phyloP scores from a whole-genome alignment of 805 yeast genomes.

The Dipodascus geniculatus region DNA sequence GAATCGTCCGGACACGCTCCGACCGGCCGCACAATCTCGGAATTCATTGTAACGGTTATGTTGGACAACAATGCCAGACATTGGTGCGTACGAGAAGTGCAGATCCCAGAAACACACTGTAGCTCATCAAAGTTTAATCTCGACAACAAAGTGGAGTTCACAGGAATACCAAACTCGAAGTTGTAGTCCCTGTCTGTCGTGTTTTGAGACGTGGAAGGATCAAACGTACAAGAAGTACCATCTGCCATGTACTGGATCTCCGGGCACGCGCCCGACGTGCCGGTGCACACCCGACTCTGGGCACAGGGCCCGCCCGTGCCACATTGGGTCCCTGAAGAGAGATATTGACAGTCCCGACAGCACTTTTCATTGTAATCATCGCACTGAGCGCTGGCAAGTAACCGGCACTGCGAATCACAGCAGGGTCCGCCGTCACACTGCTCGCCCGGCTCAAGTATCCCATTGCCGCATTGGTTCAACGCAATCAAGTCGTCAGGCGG shows the following conservation, averaged over 20 bases:
- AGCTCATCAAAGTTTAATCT: constrained; percentile 7
- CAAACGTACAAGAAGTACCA: constrained; percentile 19
- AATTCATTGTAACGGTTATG: constrained; percentile 13
- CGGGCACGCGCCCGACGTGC: constrained; percentile 25
- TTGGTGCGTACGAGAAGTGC: constrained; percentile 27
- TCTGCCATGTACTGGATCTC: constrained; percentile 15
- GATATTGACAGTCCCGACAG: constrained; percentile 23
- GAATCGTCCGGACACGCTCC: constrained; percentile 21
- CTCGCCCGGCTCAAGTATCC: constrained; percentile 30
- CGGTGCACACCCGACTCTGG: constrained; percentile 24
- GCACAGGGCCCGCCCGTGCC: constrained; percentile 25
- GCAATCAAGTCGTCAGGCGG: constrained; percentile 20
- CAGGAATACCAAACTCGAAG: not conserved
- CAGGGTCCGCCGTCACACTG: constrained; percentile 29
- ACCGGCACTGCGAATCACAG: constrained; percentile 24
- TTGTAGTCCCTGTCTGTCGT: not conserved
- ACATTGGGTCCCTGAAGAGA: constrained; percentile 20
- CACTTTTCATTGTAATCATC: constrained; percentile 24
- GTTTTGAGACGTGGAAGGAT: not conserved
- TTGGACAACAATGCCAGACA: constrained; percentile 21
- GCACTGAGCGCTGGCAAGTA: constrained; percentile 18
- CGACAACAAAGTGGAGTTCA: not conserved
- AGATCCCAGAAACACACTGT: constrained; percentile 24
- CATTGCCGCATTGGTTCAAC: constrained; percentile 26
- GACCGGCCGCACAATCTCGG: constrained; percentile 14